Base-by-base conservation (phyloP, 2,329 filamentous ascomycete genomes). In the Bipolaris gigantea region DNA sequence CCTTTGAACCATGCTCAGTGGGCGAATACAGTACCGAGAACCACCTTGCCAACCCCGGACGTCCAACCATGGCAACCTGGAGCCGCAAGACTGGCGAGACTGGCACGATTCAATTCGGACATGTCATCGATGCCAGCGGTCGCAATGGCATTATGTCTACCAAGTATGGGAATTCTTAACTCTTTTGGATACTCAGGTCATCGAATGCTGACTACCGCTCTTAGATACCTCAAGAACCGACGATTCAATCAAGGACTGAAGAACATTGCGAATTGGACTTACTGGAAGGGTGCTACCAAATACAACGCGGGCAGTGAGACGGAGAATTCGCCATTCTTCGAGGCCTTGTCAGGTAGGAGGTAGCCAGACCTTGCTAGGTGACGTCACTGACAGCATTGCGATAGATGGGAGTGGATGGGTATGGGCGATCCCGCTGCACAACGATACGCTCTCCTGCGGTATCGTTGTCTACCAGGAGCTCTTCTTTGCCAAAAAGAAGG, bases 381-480 rank as follows among this genome's bases (percentile, higher is more conserved):
- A 35, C 15, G 4, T 35, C 13, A 16, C 34, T 35, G 30, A 33
- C 10, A 15, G 30, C 21, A 23, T 15, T 25, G 23, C 23, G 23
- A 10, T 25, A 69, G 79, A 82, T 62, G 73, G 50, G 1, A 81
- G 77, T 52, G 80, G 81, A 11, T 83, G 80, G 80, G 65, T 55
- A 13, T 83, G 80, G 80, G 68, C 70, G 43, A 82, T 83, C 48
- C 80, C 80, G 0, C 64, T 83, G 1, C 79, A 82, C 61, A 68
- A 81, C 56, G 77, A 73, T 11, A 80, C 56, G n/a, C 25, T 45
- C 19, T 61, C 59, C 9, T 46, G 59, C 15, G 56, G 59, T 23
- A 44, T 54, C 3, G 56, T 61, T 19, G 18, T 43, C 13, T 16
- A 38, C 3, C 51, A 61, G 34, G 42, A 59, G 18, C 16, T 33